Evolutionary conservation across 2,329 filamentous ascomycete species (phyloP), one percentile per base, ranked within the genome.

Genomic region (Cladobotryum mycophilum): DNA sequence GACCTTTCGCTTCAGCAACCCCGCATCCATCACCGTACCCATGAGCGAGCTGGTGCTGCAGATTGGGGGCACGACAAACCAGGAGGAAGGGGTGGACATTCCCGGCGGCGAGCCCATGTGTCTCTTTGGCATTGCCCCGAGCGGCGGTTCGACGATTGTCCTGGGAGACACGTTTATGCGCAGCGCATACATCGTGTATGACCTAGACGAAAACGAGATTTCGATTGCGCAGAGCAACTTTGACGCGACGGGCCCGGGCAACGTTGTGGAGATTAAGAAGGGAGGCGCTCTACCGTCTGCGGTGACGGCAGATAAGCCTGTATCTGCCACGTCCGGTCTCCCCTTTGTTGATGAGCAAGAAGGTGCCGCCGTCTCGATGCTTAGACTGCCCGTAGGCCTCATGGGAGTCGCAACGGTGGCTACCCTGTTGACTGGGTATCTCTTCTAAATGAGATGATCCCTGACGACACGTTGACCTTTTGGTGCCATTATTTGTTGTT

Each of bases 121-220:
- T 56, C 71, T 84, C 35, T 87, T 89, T 59, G 86, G 85, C 50
- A 78, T 89, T 55, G 74, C 79, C 3, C 81, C 83, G 1, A 75
- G 82, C 1, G 75, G 74, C 2, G 56, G 65, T 1, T 72, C 75
- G 30, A 76, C 77, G n/a, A 75, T 77, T 41, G 79, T 88, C 2
- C 70, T 90, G 25, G 86, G 86, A 14, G 86, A 89, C 62, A 87
- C 86, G 0, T 90, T 90, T 64, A 71, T 90, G 49, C 76, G 86
- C 44, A 85, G 82, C 35, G 86, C 86, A 0, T 90, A 90, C 58
- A 78, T 88, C 13, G 86, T 90, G 11, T 89, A 87, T 63, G 85
- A 89, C 63, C 72, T 89, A 18, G 79, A 74, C 25, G 88, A 86
- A 64, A 82, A 88, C 63, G 75, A 86, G 67, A 82, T 89, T 56